Percentiles rank a stretch among this genome's conserved stretches.
phyloP scores from a whole-genome alignment of 225 moss, liverwort and hornwort genomes.

The Polytrichum commune region DNA sequence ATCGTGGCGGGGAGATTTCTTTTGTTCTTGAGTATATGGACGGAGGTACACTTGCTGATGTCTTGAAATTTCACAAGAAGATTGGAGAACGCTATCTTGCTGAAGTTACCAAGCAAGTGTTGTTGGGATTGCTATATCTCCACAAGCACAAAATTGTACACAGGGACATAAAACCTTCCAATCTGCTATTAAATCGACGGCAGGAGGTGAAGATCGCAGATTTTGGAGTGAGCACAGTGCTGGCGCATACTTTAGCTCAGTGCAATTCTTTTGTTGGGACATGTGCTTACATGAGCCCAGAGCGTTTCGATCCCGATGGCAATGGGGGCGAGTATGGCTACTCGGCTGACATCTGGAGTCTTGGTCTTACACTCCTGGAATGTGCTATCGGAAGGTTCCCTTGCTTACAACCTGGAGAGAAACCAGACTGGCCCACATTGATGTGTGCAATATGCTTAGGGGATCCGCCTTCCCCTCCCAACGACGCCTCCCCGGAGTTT shows the following conservation, averaged over 20 bases:
- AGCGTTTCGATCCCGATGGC: slow-evolving; percentile 87
- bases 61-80: slow-evolving; percentile 64
- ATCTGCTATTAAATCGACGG: slow-evolving; percentile 74
- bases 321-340: slow-evolving; percentile 91
- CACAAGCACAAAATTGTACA: slow-evolving; percentile 95
- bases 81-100: slow-evolving; percentile 77
- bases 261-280: slow-evolving; percentile 99
- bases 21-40: slow-evolving; percentile 97
- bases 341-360: slow-evolving; percentile 94
- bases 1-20: slow-evolving; percentile 74
- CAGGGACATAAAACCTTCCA: slow-evolving; percentile 92
- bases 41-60: slow-evolving; percentile 82
- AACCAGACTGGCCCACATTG: slow-evolving; percentile 86
- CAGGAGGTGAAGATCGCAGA: slow-evolving; percentile 98
- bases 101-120: slow-evolving; percentile 85
- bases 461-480: slow-evolving; percentile 76
- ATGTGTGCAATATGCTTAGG: slow-evolving; percentile 91
- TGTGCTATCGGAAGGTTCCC: slow-evolving; percentile 91
- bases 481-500: slow-evolving; percentile 81
- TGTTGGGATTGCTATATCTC: slow-evolving; percentile 68
- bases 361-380: slow-evolving; percentile 85
- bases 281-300: slow-evolving; percentile 97
- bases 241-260: slow-evolving; percentile 90
- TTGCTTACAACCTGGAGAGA: slow-evolving; percentile 81
- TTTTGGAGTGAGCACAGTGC: slow-evolving; percentile 91